These are phyloP conservation scores for Amanita brunnescens DNA, from an alignment of 768 basidiomycete species.

Conservation along the genomic window DNA sequence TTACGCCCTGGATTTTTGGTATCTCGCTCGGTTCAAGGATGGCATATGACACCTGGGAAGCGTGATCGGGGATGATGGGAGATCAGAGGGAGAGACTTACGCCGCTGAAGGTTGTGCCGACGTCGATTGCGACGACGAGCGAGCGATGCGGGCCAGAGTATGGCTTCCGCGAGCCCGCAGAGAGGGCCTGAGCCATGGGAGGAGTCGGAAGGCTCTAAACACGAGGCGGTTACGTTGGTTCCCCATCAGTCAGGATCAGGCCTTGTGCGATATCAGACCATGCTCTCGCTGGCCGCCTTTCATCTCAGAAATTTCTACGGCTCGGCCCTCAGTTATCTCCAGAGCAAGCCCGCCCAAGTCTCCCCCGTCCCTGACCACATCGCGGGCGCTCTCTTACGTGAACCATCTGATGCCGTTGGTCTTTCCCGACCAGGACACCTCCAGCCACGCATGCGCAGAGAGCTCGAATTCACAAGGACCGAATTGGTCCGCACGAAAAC, in stretches of 20 bases:
- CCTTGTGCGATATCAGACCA: slow-evolving; percentile 11
- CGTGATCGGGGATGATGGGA: slow-evolving; percentile 7
- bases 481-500: slow-evolving; percentile 46
- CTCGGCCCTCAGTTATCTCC: slow-evolving; percentile 52
- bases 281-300: slow-evolving; percentile 18
- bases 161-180: slow-evolving; percentile 63
- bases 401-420: slow-evolving; percentile 40
- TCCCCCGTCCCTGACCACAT: slow-evolving; percentile 20
- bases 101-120: slow-evolving; percentile 79
- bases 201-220: slow-evolving; percentile 8
- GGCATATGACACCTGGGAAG: slow-evolving; percentile 56
- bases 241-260: slow-evolving; percentile 5
- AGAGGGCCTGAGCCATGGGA: slow-evolving; percentile 17
- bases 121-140: slow-evolving; percentile 71
- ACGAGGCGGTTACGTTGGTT: slow-evolving; percentile 10
- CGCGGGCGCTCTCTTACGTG: slow-evolving; percentile 37
- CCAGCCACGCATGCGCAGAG: slow-evolving; percentile 43
- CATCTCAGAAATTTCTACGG: slow-evolving; percentile 40
- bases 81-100: slow-evolving; percentile 25
- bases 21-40: slow-evolving; percentile 77
- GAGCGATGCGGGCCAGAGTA: slow-evolving; percentile 56
- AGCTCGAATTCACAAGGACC: slow-evolving; percentile 46
- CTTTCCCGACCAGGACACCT: slow-evolving; percentile 33
- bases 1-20: slow-evolving; percentile 75
- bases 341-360: slow-evolving; percentile 23